Base-by-base conservation (phyloP, 139 green algal genomes). In the Picocystis salinarum region DNA sequence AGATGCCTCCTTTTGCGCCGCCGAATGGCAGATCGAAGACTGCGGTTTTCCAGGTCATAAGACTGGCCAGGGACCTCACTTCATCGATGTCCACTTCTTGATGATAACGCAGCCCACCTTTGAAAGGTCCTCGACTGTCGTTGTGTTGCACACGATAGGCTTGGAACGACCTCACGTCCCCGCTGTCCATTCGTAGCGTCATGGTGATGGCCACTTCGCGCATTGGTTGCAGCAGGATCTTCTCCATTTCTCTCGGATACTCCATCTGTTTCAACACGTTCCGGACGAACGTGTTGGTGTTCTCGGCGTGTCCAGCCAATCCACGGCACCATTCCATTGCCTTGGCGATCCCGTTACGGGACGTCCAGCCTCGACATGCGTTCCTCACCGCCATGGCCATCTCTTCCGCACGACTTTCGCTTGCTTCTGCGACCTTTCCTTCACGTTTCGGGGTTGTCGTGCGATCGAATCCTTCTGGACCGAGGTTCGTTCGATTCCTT, bases 1-100 rank as follows among this genome's bases (percentile, higher is more conserved):
- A 28, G 55, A 66, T 66, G 24, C 62, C 64, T 6, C 67, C 77
- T 64, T 92, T 92, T 41, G 79, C 82, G 4, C 84, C 84, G 3
- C 84, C 85, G 72, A 92, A 95, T 2, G 85, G 85, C 11, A 95
- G 75, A 53, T 94, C 77, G 71, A 94, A 74, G 6, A 93, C 59
- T 2, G 85, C 85, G 1, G 85, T 91, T 59, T 95, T 95, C 80
- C 79, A 94, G 0, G 82, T 94, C 77, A 91, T 94, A n/a, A 94
- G 65, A 5, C 58, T 66, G 0, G 74, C 74, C 26, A 83, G 49
- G 17, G 40, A 39, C 12, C 64, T 41, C 34, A 62, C 54, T 6
- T 39, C 34, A 39, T 48, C 34, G 19, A 46, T 25, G 23, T 45
- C 34, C 22, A 27, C 19, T 48, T 81, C 33, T 2, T 73, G 69